phyloP scores from a whole-genome alignment of 345 rosid genomes.

The Salix viminalis region DNA sequence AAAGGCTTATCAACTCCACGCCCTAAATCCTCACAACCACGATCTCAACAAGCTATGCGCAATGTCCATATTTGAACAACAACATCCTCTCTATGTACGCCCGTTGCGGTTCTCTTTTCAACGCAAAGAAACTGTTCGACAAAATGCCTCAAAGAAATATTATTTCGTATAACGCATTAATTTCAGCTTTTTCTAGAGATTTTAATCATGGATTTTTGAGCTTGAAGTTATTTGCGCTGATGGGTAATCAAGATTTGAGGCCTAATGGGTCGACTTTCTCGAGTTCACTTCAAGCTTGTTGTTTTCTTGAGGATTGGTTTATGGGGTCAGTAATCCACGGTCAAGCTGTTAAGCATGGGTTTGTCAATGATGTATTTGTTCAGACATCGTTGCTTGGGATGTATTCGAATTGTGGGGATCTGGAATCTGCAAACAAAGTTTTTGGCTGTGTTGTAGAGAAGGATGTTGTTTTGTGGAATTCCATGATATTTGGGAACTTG shows the following conservation, averaged over 20 bases:
- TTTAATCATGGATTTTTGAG: slow-evolving; percentile 25
- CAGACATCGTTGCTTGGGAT: slow-evolving; percentile 76
- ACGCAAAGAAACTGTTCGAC: slow-evolving; percentile 57
- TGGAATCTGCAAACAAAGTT: slow-evolving; percentile 48
- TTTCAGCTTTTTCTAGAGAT: slow-evolving; percentile 61
- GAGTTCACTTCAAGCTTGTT: slow-evolving; percentile 62
- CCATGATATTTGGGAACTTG: slow-evolving; percentile 60
- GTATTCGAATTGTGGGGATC: slow-evolving; percentile 61
- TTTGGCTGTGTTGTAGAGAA: slow-evolving; percentile 43
- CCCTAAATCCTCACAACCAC: slow-evolving; percentile 45
- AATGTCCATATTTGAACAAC: slow-evolving; percentile 54
- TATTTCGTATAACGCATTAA: slow-evolving; percentile 63
- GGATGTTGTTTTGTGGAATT: slow-evolving; percentile 75
- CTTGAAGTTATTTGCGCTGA: slow-evolving; percentile 27
- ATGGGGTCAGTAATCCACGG: slow-evolving; percentile 54
- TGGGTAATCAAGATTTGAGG: slow-evolving; percentile 43
- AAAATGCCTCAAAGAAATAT: slow-evolving; percentile 60
- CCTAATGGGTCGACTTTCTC: slow-evolving; percentile 68
- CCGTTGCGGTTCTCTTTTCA: slow-evolving; percentile 43
- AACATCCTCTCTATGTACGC: slow-evolving; percentile 61
- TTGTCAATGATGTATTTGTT: slow-evolving; percentile 39
- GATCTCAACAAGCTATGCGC: slow-evolving; percentile 8
- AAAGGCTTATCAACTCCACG: slow-evolving; percentile 65
- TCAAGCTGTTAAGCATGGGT: slow-evolving; percentile 49
- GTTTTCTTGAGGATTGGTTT: slow-evolving; percentile 40